Evolutionary conservation across 2,329 filamentous ascomycete species (phyloP).

Genomic region (Pestalotiopsis sp.): DNA sequence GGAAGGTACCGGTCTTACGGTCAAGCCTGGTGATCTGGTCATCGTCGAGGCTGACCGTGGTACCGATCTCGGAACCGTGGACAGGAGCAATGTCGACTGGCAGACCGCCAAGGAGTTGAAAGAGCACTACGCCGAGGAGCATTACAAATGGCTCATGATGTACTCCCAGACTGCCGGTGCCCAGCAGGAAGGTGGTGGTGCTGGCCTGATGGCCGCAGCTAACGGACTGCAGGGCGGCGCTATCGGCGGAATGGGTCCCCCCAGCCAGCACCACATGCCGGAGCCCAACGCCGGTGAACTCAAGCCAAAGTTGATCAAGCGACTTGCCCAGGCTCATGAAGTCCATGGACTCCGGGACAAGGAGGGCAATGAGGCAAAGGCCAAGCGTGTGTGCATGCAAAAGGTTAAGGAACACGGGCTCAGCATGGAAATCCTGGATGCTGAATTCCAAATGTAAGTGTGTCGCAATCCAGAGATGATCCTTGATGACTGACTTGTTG

Average conservation of each 20-base stretch:
- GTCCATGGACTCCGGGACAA: slow-evolving; percentile 89
- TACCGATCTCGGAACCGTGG: slow-evolving; percentile 91
- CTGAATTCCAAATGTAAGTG: slow-evolving; percentile 94
- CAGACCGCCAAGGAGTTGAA: slow-evolving; percentile 86
- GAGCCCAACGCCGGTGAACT: slow-evolving; percentile 74
- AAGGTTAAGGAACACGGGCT: slow-evolving; percentile 94
- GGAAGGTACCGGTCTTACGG: slow-evolving; percentile 87
- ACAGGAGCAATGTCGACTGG: slow-evolving; percentile 84
- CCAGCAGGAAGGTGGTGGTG: slow-evolving; percentile 58
- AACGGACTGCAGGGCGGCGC: slow-evolving; percentile 69
- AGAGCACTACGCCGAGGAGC: slow-evolving; percentile 89
- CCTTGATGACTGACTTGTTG: slow-evolving; percentile 22
- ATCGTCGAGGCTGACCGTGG: slow-evolving; percentile 97
- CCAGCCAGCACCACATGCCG: slow-evolving; percentile 72
- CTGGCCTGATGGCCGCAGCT: slow-evolving; percentile 64
- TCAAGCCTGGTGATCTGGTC: slow-evolving; percentile 90
- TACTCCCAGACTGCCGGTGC: slow-evolving; percentile 80
- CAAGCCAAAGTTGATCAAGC: slow-evolving; percentile 96
- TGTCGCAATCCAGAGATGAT: background rate
- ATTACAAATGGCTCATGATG: slow-evolving; percentile 99
- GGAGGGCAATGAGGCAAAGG: slow-evolving; percentile 96
- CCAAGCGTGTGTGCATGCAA: slow-evolving; percentile 93
- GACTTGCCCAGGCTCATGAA: slow-evolving; percentile 88
- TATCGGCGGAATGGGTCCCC: slow-evolving; percentile 77
- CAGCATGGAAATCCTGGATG: slow-evolving; percentile 98